A percentile compares a stretch with the other conserved stretches of the same genome.
phyloP scores from a whole-genome alignment of 495 filamentous ascomycete genomes.

The Letharia columbiana region DNA sequence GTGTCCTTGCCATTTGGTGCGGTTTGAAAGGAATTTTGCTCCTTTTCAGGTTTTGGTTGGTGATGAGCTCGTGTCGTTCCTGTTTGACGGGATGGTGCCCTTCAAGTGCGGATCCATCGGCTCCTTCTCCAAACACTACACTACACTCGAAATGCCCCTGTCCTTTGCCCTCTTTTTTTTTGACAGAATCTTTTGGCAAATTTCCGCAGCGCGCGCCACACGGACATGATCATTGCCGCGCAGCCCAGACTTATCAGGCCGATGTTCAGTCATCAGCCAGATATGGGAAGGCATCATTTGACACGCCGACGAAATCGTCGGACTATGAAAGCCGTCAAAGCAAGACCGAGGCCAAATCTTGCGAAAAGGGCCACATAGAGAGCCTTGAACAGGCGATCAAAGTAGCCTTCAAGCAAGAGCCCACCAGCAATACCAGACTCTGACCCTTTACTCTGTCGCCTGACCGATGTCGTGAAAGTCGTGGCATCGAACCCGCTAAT shows the following conservation, averaged over 20 bases:
- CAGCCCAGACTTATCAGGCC: background rate
- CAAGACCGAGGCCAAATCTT: slow-evolving; percentile 27
- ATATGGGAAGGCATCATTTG: background rate
- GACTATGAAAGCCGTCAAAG: background rate
- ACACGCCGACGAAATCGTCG: background rate
- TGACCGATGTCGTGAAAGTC: slow-evolving; percentile 20
- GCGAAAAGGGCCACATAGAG: slow-evolving; percentile 45
- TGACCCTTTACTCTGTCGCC: slow-evolving; percentile 27
- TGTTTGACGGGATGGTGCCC: too few species aligned
- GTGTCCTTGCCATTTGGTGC: too few species aligned
- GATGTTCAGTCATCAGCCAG: background rate
- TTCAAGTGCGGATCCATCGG: too few species aligned
- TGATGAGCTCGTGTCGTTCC: too few species aligned
- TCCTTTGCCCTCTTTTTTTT: too few species aligned
- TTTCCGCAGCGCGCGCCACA: too few species aligned
- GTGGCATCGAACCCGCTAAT: slow-evolving; percentile 39
- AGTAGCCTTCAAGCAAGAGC: slow-evolving; percentile 62
- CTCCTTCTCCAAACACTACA: too few species aligned
- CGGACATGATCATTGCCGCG: too few species aligned
- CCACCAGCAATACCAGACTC: slow-evolving; percentile 41
- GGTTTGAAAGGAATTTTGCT: too few species aligned
- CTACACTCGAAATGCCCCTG: too few species aligned
- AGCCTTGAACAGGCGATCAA: slow-evolving; percentile 51
- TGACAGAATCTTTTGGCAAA: too few species aligned
- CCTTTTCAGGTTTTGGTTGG: too few species aligned